Evolutionary conservation across 2,329 filamentous ascomycete genomes (phyloP).

Genomic region (Pseudocercospora eumusae): DNA sequence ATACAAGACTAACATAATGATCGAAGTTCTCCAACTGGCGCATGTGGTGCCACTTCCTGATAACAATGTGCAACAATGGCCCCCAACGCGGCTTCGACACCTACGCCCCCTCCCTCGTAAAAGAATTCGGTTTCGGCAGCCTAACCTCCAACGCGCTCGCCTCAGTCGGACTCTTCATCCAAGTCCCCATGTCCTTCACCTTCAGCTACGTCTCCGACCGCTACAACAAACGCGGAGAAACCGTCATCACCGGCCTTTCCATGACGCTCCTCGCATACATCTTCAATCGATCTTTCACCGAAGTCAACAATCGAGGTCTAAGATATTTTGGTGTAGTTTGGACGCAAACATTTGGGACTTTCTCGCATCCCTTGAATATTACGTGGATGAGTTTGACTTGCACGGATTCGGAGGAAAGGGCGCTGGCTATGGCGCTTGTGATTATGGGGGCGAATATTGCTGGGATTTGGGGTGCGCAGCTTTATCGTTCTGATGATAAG

Average conservation of each 20-base stretch:
- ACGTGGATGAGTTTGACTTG: slow-evolving; percentile 61
- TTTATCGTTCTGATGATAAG: slow-evolving; percentile 57
- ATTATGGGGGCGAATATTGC: slow-evolving; percentile 65
- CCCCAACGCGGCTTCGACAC: slow-evolving; percentile 38
- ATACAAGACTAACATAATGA: slow-evolving; percentile 7
- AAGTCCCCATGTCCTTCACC: slow-evolving; percentile 53
- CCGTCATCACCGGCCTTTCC: slow-evolving; percentile 53
- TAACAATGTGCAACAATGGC: slow-evolving; percentile 39
- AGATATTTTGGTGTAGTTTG: slow-evolving; percentile 59
- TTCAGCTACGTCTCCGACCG: slow-evolving; percentile 58
- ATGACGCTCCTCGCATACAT: slow-evolving; percentile 56
- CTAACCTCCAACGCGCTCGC: slow-evolving; percentile 39
- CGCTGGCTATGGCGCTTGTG: slow-evolving; percentile 61
- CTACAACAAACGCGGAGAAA: slow-evolving; percentile 55
- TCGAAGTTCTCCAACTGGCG: slow-evolving; percentile 37
- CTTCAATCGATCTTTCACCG: slow-evolving; percentile 57
- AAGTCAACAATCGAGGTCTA: slow-evolving; percentile 46
- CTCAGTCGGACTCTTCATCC: slow-evolving; percentile 40
- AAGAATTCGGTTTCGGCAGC: slow-evolving; percentile 33
- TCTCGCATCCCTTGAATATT: slow-evolving; percentile 60
- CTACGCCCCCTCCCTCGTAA: slow-evolving; percentile 40
- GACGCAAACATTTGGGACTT: slow-evolving; percentile 58
- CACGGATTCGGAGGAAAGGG: slow-evolving; percentile 58
- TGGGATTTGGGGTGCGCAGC: slow-evolving; percentile 62
- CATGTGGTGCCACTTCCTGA: slow-evolving; percentile 39